These are phyloP conservation scores for Ambrosiella xylebori DNA, from an alignment of 2,329 filamentous ascomycete genomes.

Conservation along the genomic window DNA sequence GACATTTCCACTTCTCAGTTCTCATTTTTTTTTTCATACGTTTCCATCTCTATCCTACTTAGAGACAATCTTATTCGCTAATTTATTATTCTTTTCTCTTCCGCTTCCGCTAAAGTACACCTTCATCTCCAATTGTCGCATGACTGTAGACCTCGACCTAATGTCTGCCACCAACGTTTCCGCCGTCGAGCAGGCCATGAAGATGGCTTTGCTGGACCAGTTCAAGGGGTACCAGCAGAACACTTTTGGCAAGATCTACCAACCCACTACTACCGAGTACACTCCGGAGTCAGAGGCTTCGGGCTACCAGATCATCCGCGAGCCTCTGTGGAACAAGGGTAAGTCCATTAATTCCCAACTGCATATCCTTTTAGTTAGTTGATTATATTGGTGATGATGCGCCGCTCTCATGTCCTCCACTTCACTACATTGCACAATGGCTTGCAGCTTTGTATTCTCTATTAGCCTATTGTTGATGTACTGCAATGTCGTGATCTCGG, in stretches of 20 bases:
- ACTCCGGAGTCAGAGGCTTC: constrained; percentile 32
- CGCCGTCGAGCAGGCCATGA: constrained; percentile 42
- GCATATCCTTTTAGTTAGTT: constrained; percentile 4
- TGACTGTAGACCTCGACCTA: constrained; percentile 33
- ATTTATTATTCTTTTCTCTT: background rate
- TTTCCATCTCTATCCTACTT: constrained; percentile 15
- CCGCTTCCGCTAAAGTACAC: constrained; percentile 23
- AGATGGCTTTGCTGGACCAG: constrained; percentile 41
- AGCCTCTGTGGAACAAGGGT: constrained; percentile 52
- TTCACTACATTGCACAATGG: background rate
- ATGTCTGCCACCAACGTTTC: constrained; percentile 38
- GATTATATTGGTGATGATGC: background rate
- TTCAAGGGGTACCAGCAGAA: constrained; percentile 42
- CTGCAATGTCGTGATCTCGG: constrained; percentile 11
- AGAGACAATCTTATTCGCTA: constrained; percentile 26
- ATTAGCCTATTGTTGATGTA: constrained; percentile 8
- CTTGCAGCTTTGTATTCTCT: background rate
- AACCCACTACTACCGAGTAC: constrained; percentile 36
- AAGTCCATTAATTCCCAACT: constrained; percentile 17
- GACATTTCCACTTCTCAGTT: constrained; percentile 37
- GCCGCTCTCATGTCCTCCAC: background rate
- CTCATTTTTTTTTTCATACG: constrained; percentile 31
- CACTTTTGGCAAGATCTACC: constrained; percentile 37
- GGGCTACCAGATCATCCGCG: constrained; percentile 43
- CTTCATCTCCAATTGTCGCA: constrained; percentile 32